phyloP scores from a whole-genome alignment of 768 basidiomycete genomes.

The Leccinum longicurvipes region DNA sequence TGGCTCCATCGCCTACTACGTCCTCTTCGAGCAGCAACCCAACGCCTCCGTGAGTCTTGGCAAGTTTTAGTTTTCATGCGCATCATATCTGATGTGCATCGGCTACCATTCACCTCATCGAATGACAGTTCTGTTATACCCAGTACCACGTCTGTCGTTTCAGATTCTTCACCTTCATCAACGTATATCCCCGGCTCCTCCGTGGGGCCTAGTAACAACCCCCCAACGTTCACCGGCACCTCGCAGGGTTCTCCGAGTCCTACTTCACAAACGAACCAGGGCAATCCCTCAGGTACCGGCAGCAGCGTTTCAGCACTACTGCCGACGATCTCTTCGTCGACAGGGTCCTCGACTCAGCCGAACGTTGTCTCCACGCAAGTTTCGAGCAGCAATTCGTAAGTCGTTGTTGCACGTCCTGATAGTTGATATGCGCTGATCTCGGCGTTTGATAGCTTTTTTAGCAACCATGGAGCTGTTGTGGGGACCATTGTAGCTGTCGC shows the following conservation, averaged over 20 bases:
- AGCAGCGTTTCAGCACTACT: conserved; percentile 40
- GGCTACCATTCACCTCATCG: background rate
- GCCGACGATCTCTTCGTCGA: conserved; percentile 37
- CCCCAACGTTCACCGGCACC: background rate
- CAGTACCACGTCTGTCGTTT: background rate
- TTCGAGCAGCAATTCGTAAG: conserved; percentile 25
- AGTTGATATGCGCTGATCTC: background rate
- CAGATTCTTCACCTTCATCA: conserved; percentile 1
- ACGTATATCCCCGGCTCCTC: background rate
- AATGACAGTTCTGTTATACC: background rate
- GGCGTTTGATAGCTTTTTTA: conserved; percentile 51
- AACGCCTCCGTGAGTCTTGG: conserved; percentile 1
- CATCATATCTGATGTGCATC: background rate
- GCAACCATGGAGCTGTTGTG: conserved; percentile 64
- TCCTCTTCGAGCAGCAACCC: background rate
- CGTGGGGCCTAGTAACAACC: background rate
- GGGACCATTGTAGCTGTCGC: conserved; percentile 71
- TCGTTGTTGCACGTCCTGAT: background rate
- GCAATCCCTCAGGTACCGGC: conserved; percentile 35
- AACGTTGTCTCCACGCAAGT: conserved; percentile 47
- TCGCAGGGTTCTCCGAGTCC: background rate
- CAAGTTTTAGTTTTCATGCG: background rate
- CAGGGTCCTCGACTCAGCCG: conserved; percentile 44
- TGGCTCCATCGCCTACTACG: background rate
- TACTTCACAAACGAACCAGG: conserved; percentile 35